Conservation (phyloP, 345 rosid species). For the Rhizophora mangle region DNA sequence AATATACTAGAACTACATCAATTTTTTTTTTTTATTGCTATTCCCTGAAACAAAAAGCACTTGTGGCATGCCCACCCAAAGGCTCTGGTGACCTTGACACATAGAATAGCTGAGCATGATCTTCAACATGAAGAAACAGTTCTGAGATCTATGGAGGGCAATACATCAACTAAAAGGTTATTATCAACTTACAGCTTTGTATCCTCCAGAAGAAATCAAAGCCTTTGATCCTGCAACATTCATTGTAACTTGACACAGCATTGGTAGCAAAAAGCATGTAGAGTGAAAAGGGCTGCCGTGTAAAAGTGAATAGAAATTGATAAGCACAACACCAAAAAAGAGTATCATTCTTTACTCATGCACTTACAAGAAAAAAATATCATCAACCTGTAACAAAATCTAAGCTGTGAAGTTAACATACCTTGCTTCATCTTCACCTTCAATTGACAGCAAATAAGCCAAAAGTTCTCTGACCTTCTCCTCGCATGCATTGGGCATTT, state of each 20-base stretch:
- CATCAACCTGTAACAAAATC: background rate
- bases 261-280: slow-evolving; percentile 71
- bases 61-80: background rate
- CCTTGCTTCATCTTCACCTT: slow-evolving; percentile 91
- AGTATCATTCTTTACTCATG: slow-evolving; percentile 11
- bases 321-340: background rate
- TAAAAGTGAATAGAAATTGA: slow-evolving; percentile 5
- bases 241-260: slow-evolving; percentile 89
- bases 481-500: slow-evolving; percentile 68
- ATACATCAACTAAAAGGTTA: slow-evolving; percentile 1
- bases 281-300: slow-evolving; percentile 67
- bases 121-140: background rate
- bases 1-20: too few relatives aligned
- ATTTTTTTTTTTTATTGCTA: background rate
- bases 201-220: slow-evolving; percentile 56
- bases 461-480: slow-evolving; percentile 71
- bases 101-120: background rate
- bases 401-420: slow-evolving; percentile 23
- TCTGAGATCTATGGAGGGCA: background rate
- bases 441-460: slow-evolving; percentile 68
- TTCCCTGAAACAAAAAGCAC: background rate
- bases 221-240: slow-evolving; percentile 57
- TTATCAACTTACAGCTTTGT: slow-evolving; percentile 54
- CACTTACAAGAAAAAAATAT: background rate
- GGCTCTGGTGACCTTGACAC: background rate